phyloP scores from a whole-genome alignment of 2,329 filamentous ascomycete species.

The Talaromyces sp. region DNA sequence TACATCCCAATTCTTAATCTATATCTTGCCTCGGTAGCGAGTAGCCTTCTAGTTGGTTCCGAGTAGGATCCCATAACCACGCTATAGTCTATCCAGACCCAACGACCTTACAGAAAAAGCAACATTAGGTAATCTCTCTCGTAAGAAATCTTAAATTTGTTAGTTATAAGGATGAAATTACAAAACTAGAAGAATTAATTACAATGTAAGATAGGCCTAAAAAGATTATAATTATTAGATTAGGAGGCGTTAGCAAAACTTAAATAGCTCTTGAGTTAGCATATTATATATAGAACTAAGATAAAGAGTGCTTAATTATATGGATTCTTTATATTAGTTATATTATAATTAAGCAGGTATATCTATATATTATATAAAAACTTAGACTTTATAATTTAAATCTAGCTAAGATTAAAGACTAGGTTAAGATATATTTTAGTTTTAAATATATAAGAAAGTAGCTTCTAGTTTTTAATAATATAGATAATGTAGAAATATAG shows the following conservation, averaged over 20 bases:
- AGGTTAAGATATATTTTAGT: constrained; percentile 15
- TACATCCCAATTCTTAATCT: no score
- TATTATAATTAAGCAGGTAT: constrained; percentile 12
- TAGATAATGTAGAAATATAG: constrained; percentile 22
- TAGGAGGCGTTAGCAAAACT: constrained; percentile 17
- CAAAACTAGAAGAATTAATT: constrained; percentile 6
- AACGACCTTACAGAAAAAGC: not conserved
- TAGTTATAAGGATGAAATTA: constrained; percentile 10
- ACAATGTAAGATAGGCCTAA: not conserved
- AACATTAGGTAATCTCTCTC: constrained; percentile 17
- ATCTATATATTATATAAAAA: constrained; percentile 5
- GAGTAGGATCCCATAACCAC: no score
- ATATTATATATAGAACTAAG: not conserved
- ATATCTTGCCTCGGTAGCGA: no score
- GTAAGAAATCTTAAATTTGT: constrained; percentile 12
- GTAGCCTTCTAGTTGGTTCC: no score
- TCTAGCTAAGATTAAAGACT: constrained; percentile 5
- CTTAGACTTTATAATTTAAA: constrained; percentile 3
- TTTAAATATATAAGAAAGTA: constrained; percentile 14
- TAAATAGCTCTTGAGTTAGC: constrained; percentile 14
- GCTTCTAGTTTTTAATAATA: constrained; percentile 27
- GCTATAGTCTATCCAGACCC: no score
- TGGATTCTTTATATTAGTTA: constrained; percentile 8
- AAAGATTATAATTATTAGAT: constrained; percentile 9
- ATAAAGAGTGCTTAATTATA: constrained; percentile 5